Evolutionary conservation across 495 filamentous ascomycete genomes (phyloP).

Genomic region (Aspergillus campestris): DNA sequence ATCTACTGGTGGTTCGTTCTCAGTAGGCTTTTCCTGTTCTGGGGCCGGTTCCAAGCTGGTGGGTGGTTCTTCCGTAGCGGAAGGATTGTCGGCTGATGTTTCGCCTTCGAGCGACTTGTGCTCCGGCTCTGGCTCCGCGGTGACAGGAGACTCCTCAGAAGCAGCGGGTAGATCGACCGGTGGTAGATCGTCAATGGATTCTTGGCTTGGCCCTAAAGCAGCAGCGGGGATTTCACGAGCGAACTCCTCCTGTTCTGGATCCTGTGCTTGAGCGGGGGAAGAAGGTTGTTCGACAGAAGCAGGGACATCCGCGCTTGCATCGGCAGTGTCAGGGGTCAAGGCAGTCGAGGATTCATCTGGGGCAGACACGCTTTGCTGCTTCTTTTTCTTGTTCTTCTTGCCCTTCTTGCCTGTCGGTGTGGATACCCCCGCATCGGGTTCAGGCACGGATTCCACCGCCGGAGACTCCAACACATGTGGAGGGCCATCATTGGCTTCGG

Average conservation of each 20-base stretch:
- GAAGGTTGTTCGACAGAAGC: too few relatives aligned
- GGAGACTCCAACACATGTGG: slow-evolving; percentile 14
- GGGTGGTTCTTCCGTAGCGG: slow-evolving; percentile 3
- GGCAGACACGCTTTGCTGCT: slow-evolving; percentile 11
- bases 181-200: too few relatives aligned
- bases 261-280: too few relatives aligned
- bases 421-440: slow-evolving; percentile 7
- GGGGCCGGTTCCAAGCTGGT: neutral
- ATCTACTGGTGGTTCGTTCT: slow-evolving; percentile 1
- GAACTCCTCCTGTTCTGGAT: too few relatives aligned
- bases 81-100: neutral
- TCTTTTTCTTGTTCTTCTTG: slow-evolving; percentile 25
- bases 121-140: too few relatives aligned
- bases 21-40: slow-evolving; percentile 1
- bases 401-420: slow-evolving; percentile 21
- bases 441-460: slow-evolving; percentile 3
- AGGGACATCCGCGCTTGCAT: neutral
- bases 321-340: neutral
- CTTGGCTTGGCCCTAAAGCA: too few relatives aligned
- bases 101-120: too few relatives aligned
- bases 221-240: too few relatives aligned
- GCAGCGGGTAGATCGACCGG: too few relatives aligned
- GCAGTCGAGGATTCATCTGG: slow-evolving; percentile 1
- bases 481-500: slow-evolving; percentile 14
- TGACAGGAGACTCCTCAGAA: too few relatives aligned